Evolutionary conservation across 2,329 filamentous ascomycete species (phyloP).

Genomic region (Metarhizium robertsii): DNA sequence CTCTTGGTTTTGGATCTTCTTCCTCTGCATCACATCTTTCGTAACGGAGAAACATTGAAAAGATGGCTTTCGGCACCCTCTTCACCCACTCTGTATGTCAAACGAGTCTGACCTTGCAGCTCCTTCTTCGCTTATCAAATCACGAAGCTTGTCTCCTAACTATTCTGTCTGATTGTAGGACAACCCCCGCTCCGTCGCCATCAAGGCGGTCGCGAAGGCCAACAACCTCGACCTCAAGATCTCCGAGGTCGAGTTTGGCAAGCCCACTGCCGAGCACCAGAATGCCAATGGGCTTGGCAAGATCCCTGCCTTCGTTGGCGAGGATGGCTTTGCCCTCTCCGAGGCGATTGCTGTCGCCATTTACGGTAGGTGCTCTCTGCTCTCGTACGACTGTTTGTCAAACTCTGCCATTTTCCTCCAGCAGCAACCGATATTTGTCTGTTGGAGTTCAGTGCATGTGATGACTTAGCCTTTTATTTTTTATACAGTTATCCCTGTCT

Average conservation of each 20-base stretch:
- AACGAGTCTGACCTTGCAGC: neutral
- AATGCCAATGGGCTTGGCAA: conserved; percentile 83
- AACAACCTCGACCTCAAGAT: conserved; percentile 90
- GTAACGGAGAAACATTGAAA: conserved; percentile 30
- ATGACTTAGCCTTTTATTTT: conserved; percentile 65
- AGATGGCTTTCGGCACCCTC: conserved; percentile 96
- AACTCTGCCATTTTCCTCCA: neutral
- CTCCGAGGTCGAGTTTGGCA: conserved; percentile 59
- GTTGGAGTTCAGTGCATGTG: conserved; percentile 24
- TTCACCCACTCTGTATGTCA: conserved; percentile 70
- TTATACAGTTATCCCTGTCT: conserved; percentile 98
- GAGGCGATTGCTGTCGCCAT: conserved; percentile 94
- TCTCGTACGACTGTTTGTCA: neutral
- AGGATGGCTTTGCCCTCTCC: conserved; percentile 80
- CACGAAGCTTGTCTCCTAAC: neutral
- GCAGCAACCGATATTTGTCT: neutral
- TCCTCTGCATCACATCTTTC: conserved; percentile 5
- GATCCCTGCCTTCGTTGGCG: conserved; percentile 85
- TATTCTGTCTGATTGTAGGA: conserved; percentile 40
- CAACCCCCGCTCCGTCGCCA: conserved; percentile 82
- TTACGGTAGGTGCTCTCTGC: conserved; percentile 66
- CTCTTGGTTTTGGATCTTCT: conserved; percentile 1
- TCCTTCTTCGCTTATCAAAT: neutral
- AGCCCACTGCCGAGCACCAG: conserved; percentile 66
- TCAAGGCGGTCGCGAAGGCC: conserved; percentile 92